Evolutionary conservation across 306 rosid genomes (phyloP), one percentile per base, ranked within the genome.

Genomic region (Sechiopsis laciniata): DNA sequence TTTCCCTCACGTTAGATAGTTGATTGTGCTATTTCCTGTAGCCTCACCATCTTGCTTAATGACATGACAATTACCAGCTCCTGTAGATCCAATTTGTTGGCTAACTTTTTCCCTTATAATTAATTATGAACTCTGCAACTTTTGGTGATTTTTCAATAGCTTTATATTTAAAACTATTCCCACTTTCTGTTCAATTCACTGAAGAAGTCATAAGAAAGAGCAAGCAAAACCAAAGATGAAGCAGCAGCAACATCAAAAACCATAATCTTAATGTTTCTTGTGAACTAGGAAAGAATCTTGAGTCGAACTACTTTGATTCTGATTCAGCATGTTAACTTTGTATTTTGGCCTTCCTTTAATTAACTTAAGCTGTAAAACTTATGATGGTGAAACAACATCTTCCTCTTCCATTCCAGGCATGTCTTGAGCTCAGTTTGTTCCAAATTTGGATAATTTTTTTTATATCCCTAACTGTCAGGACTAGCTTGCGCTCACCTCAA

Each of bases 41-140:
- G 15, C 72, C 48, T 65, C 19, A 42, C 32, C 70, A 10, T 19
- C 32, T 42, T 65, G 54, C 72, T 66, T 19, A 22, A 69, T 67
- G 37, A 46, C 19, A 69, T 67, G 37, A 46, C 19, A 46, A 45
- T 22, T 69, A 10, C 13, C 45, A 21, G 21, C 57, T 68, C 56
- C 11, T 37, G 12, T 22, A n/a, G 73, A 68, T 68, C 42, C 20
- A 69, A 22, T 48, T 69, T 69, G 14, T 46, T 48, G 17, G 17
- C 21, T 4, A 50, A 68, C 72, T 20, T 22, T 48, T 69, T 4
- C 73, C 73, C 57, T 13, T 6, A 0, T 22, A 7, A 12, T 67
- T 21, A 46, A 22, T 26, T 22, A 46, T 69, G 14, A 50, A 69
- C 54, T 14, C 40, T 20, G 17, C 13, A 48, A 57, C 42, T 69